phyloP scores from a whole-genome alignment of 768 basidiomycete species.

The Rhizopogon vulgaris region DNA sequence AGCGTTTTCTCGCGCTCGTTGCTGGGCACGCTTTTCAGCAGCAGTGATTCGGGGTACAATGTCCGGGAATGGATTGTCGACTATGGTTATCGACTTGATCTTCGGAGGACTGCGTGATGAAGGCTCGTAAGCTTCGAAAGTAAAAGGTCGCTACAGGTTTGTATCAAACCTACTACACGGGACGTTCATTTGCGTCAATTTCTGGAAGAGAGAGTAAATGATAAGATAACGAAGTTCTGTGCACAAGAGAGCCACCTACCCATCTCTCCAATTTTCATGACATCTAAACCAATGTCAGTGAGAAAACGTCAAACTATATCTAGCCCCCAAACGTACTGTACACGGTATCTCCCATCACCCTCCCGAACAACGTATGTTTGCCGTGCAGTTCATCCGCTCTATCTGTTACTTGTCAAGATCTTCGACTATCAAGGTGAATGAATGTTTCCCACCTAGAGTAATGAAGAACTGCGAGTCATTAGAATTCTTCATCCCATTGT shows the following conservation, averaged over 20 bases:
- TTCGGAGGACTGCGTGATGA: conserved; percentile 67
- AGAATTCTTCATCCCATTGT: conserved; percentile 76
- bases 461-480: conserved; percentile 97
- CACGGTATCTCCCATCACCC: conserved; percentile 80
- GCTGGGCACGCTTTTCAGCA: conserved; percentile 82
- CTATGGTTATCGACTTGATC: conserved; percentile 76
- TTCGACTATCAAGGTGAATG: conserved; percentile 1
- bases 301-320: not conserved
- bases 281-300: conserved; percentile 45
- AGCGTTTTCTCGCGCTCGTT: conserved; percentile 68
- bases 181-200: conserved; percentile 66
- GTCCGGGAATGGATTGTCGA: conserved; percentile 93
- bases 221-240: not conserved
- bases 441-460: conserved; percentile 62
- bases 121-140: conserved; percentile 3
- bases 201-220: conserved; percentile 35
- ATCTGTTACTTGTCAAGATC: conserved; percentile 37
- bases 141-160: not conserved
- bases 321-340: conserved; percentile 57
- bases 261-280: conserved; percentile 85
- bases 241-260: conserved; percentile 39
- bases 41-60: conserved; percentile 96
- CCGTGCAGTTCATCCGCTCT: conserved; percentile 89
- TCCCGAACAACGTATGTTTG: conserved; percentile 94
- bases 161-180: conserved; percentile 60